Conservation (phyloP, 2,329 filamentous ascomycete species). For the Aspergillus niger region DNA sequence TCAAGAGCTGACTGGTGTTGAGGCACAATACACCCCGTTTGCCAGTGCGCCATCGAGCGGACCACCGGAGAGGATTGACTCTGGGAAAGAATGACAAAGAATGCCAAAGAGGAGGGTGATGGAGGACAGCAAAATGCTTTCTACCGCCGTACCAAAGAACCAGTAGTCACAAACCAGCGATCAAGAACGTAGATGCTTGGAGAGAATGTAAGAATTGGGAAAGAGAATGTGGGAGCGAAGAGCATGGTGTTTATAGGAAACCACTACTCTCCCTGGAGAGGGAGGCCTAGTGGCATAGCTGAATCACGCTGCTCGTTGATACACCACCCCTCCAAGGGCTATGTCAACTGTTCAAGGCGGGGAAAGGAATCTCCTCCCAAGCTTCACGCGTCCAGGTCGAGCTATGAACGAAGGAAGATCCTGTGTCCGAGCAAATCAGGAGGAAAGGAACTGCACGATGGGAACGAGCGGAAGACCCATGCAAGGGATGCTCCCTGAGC, state of each 20-base stretch:
- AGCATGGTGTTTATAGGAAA: constrained; percentile 46
- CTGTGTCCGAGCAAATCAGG: constrained; percentile 40
- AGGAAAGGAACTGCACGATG: constrained; percentile 37
- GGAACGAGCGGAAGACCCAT: constrained; percentile 31
- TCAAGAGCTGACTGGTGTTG: constrained; percentile 41
- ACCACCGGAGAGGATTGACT: constrained; percentile 34
- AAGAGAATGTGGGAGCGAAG: constrained; percentile 49
- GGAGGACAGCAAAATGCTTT: constrained; percentile 41
- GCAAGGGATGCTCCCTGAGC: constrained; percentile 39
- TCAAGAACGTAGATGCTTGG: constrained; percentile 42
- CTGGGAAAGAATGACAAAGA: constrained; percentile 44
- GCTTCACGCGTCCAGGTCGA: constrained; percentile 35
- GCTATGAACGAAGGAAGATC: constrained; percentile 32
- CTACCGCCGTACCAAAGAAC: constrained; percentile 42
- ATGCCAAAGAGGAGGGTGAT: constrained; percentile 39
- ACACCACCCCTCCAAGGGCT: constrained; percentile 40
- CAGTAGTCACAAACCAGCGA: constrained; percentile 36
- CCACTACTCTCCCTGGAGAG: constrained; percentile 32
- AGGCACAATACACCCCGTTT: constrained; percentile 42
- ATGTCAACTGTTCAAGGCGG: constrained; percentile 35
- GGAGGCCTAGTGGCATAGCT: constrained; percentile 40
- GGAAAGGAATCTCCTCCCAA: constrained; percentile 27
- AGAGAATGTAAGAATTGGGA: constrained; percentile 47
- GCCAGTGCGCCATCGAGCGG: constrained; percentile 45
- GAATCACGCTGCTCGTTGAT: constrained; percentile 36